Conservation (phyloP, 106 monocot genomes). For the Dendrobium catenatum region DNA sequence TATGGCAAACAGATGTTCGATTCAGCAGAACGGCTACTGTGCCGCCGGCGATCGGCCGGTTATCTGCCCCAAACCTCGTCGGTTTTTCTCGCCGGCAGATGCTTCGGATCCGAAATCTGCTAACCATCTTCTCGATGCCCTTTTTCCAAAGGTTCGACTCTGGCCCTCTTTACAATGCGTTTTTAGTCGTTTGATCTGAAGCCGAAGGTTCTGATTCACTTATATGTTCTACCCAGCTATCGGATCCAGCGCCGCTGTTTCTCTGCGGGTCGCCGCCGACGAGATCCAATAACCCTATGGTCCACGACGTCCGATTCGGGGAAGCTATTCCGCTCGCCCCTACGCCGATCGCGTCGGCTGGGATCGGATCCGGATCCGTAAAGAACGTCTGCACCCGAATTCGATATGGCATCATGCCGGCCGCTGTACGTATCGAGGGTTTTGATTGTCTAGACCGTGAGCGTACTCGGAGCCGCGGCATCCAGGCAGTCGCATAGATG, state of each 20-base stretch:
- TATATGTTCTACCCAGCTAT: background rate
- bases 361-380: background rate
- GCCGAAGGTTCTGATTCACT: background rate
- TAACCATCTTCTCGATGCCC: background rate
- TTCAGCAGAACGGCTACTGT: background rate
- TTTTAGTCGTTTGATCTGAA: background rate
- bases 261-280: constrained; percentile 9
- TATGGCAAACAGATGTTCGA: constrained; percentile 4
- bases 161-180: background rate
- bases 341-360: too few relatives aligned
- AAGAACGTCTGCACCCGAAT: constrained; percentile 8
- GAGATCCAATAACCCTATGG: background rate
- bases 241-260: background rate
- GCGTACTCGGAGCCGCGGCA: constrained; percentile 7
- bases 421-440: constrained; percentile 27
- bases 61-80: background rate
- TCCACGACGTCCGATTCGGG: constrained; percentile 23
- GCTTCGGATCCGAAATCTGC: background rate
- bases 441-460: constrained; percentile 23
- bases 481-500: constrained; percentile 20
- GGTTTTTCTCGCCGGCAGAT: background rate
- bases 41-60: constrained; percentile 2
- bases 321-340: background rate
- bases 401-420: constrained; percentile 21
- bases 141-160: background rate